Conservation (phyloP, 257 asterid genomes). For the Euphrasia confusa region DNA sequence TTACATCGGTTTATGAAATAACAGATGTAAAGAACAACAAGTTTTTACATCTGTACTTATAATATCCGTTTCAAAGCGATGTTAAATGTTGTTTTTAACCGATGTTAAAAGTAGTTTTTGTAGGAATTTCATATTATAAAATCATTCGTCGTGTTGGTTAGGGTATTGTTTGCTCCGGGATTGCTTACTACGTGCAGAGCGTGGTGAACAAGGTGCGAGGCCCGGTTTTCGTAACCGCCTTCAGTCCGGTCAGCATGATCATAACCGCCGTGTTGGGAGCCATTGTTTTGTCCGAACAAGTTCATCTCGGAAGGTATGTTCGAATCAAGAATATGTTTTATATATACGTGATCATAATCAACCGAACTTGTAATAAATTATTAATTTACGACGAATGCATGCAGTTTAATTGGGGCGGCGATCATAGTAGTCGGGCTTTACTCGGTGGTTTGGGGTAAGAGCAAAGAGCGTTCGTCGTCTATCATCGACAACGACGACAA, state of each 20-base stretch:
- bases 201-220: slow-evolving; percentile 62
- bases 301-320: slow-evolving; percentile 68
- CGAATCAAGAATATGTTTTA: no score
- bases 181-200: slow-evolving; percentile 78
- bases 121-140: no score
- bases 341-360: no score
- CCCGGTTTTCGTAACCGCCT: slow-evolving; percentile 83
- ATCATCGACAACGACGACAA: slow-evolving; percentile 24
- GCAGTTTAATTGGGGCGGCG: slow-evolving; percentile 68
- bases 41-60: no score
- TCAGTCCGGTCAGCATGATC: slow-evolving; percentile 71
- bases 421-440: slow-evolving; percentile 69
- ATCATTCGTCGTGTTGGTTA: slow-evolving; percentile 1
- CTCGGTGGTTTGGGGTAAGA: slow-evolving; percentile 81
- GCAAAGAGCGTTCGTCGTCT: slow-evolving; percentile 42
- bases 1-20: no score
- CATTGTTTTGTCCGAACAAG: slow-evolving; percentile 55
- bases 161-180: slow-evolving; percentile 86
- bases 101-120: no score
- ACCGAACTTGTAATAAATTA: no score
- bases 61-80: no score
- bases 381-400: no score
- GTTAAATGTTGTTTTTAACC: no score
- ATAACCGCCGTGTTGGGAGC: slow-evolving; percentile 75
- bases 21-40: no score